Conservation (phyloP, 805 yeast species). For the Candida rishiriensis region DNA sequence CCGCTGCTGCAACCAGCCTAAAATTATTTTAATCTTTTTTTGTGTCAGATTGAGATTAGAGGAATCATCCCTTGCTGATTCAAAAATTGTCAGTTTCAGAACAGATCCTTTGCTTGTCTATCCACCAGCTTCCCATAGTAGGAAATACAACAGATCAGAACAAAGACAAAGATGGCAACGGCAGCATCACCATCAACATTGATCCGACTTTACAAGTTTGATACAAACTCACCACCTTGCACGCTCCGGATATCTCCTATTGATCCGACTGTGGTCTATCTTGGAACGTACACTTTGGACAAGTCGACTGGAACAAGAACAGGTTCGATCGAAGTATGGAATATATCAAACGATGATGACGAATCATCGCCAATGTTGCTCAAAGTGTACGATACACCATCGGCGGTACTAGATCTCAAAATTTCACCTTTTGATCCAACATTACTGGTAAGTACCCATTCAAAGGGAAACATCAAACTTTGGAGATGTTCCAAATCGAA, state of each 20-base stretch:
- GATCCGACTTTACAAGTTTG: slow-evolving; percentile 28
- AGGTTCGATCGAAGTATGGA: slow-evolving; percentile 53
- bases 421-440: slow-evolving; percentile 49
- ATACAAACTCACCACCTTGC: slow-evolving; percentile 76
- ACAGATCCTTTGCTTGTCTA: no score
- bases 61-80: no score
- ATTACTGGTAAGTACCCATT: slow-evolving; percentile 61
- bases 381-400: slow-evolving; percentile 31
- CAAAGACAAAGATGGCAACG: no score
- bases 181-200: background rate
- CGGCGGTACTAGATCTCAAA: slow-evolving; percentile 78
- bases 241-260: slow-evolving; percentile 58
- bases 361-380: slow-evolving; percentile 6
- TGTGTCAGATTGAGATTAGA: no score
- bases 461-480: slow-evolving; percentile 66
- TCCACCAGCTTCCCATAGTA: no score
- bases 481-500: slow-evolving; percentile 45
- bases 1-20: no score
- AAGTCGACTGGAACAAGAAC: slow-evolving; percentile 43
- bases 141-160: no score
- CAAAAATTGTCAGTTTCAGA: no score
- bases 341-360: slow-evolving; percentile 12
- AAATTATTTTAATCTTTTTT: no score
- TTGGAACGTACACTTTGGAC: slow-evolving; percentile 82
- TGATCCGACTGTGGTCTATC: slow-evolving; percentile 42